phyloP scores from a whole-genome alignment of 371 early-diverging fungal genomes.

The Spiromyces aspiralis region DNA sequence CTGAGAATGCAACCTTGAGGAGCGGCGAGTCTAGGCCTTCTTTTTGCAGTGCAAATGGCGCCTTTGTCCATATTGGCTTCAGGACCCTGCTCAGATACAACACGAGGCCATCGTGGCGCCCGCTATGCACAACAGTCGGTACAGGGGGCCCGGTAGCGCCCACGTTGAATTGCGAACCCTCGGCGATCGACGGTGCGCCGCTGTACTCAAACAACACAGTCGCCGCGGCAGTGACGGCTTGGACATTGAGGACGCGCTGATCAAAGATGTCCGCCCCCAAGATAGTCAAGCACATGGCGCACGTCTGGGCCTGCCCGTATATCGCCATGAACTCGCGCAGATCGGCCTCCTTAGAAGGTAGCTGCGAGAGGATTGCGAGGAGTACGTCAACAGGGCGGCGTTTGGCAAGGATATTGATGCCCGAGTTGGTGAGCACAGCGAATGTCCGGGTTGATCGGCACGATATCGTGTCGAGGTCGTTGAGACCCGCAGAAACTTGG shows the following conservation, averaged over 20 bases:
- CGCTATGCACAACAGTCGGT: constrained; percentile 10
- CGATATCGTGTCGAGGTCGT: constrained; percentile 49
- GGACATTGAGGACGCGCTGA: constrained; percentile 5
- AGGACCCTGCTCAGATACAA: constrained; percentile 53
- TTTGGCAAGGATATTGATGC: constrained; percentile 40
- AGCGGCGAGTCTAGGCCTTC: neutral
- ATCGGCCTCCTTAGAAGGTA: constrained; percentile 25
- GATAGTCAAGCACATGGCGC: constrained; percentile 59
- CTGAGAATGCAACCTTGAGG: constrained; percentile 3
- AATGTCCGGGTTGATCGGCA: constrained; percentile 42
- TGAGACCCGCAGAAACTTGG: constrained; percentile 16
- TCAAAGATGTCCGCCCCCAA: constrained; percentile 25
- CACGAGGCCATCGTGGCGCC: constrained; percentile 54
- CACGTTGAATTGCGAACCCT: constrained; percentile 3
- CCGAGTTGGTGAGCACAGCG: constrained; percentile 52
- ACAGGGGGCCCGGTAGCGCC: neutral
- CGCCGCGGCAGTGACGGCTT: constrained; percentile 12
- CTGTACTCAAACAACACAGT: constrained; percentile 21
- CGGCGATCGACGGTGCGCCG: constrained; percentile 20
- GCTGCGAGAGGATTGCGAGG: constrained; percentile 6
- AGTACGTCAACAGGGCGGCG: constrained; percentile 60
- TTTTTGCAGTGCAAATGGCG: constrained; percentile 4
- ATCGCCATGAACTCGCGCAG: constrained; percentile 36
- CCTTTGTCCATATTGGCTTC: constrained; percentile 49
- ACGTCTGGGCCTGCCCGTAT: constrained; percentile 43